Evolutionary conservation across 1,284 basidiomycete genomes (phyloP), one percentile per base, ranked within the genome.

Genomic region (Marasmius fiardii): DNA sequence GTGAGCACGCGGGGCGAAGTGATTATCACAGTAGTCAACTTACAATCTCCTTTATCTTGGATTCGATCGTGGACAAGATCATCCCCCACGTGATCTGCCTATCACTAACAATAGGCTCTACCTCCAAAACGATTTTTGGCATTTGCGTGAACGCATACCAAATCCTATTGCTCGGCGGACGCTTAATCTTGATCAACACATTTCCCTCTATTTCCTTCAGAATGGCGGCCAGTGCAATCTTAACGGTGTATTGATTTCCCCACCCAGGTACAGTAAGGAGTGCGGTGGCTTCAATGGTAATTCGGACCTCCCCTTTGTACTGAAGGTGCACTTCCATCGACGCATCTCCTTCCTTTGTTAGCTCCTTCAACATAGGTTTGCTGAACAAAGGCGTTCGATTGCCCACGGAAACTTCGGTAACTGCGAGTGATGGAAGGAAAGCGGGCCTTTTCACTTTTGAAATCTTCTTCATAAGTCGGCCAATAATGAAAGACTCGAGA

Each of bases 91-190:
- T 94, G 61, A 96, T 90, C 70, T 95, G 91, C 12, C 90, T 81
- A 65, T 94, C 92, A 70, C 91, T 93, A 64, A 98, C 93, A 56
- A 98, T 88, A 1, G 96, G 95, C 69, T 95, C 90, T 54, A 98
- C 89, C 60, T 88, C 83, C 63, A 98, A 73, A 24, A 92, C 89
- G 82, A 98, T 90, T 67, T 86, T 85, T 0, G 97, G 96, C 71
- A 86, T 83, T 60, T 89, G 80, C n/a, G 95, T 97, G 69, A 99
- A 99, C 0, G 93, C 95, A 71, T 95, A 99, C 97, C 96, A 99
- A 55, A 99, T 81, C 33, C 96, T 89, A 68, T 92, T 96, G 66
- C 90, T 93, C 1, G 97, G 97, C 10, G 97, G 95, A n/a, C 88
- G 83, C 70, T 98, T 99, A 63, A 98, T 85, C 67, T 91, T 92